Conservation (phyloP, 2,329 filamentous ascomycete genomes). For the Ophiosphaerella narmari region DNA sequence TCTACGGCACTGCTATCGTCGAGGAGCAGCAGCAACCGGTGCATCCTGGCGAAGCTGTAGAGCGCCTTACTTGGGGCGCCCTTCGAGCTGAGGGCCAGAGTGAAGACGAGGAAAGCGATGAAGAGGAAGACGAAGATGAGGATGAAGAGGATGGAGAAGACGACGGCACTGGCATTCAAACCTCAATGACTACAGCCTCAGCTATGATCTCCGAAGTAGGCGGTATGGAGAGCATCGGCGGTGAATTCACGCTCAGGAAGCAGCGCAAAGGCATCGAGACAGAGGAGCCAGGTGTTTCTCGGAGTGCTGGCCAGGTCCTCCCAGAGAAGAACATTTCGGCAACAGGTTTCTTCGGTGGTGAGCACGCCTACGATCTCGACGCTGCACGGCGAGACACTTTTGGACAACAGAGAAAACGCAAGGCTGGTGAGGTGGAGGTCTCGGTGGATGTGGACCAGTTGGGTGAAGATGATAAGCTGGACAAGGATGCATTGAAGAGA, state of each 20-base stretch:
- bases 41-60: constrained; percentile 72
- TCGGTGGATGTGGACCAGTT: constrained; percentile 86
- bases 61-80: constrained; percentile 90
- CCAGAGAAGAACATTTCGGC: constrained; percentile 84
- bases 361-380: constrained; percentile 87
- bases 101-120: constrained; percentile 66
- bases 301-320: constrained; percentile 85
- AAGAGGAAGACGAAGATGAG: constrained; percentile 62
- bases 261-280: constrained; percentile 79
- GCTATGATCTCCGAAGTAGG: constrained; percentile 80
- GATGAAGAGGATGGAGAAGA: constrained; percentile 71
- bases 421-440: constrained; percentile 93
- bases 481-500: constrained; percentile 79
- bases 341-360: constrained; percentile 94
- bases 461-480: constrained; percentile 73
- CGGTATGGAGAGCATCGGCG: constrained; percentile 75
- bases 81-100: constrained; percentile 79
- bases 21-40: constrained; percentile 63
- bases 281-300: constrained; percentile 72
- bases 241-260: constrained; percentile 92
- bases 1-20: constrained; percentile 77
- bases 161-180: constrained; percentile 66
- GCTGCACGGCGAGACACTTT: constrained; percentile 63
- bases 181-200: constrained; percentile 74
- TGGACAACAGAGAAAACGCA: constrained; percentile 84